Base-by-base conservation (phyloP, 2,329 filamentous ascomycete species). In the Nothomitra cinnamomea region DNA sequence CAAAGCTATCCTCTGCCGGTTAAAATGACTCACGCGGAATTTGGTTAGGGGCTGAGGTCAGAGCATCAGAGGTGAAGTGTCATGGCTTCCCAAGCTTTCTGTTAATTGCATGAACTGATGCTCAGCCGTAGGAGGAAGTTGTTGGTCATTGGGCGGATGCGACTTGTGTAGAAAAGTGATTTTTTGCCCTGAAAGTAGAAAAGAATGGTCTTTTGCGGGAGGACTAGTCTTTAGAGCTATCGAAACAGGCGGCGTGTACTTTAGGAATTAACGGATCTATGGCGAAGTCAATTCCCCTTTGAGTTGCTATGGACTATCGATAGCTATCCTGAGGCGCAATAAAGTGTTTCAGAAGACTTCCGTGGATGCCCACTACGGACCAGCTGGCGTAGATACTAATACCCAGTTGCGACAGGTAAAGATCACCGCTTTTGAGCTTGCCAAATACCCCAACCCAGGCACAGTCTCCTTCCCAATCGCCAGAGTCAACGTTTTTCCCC, bases 11-110 rank as follows among this genome's bases (percentile, higher is more conserved):
- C 41, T 21, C 6, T 45, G n/a, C 41, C 41, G n/a, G 17, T 45
- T 45, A 45, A 45, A 45, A 45, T 4, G 41, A 45, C 41, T 45
- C n/a, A n/a, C n/a, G n/a, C n/a, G n/a, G n/a, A n/a, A n/a, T n/a
- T n/a, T n/a, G n/a, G n/a, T n/a, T n/a, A 45, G 41, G n/a, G 41
- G 17, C 15, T 45, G 41, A 45, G 24, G 13, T 45, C 17, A 21
- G 41, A 45, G 17, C 17, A 45, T 5, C 8, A 45, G 41, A 45
- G 17, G 38, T 41, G 17, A 45, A 45, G 24, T 45, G n/a, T 21
- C 41, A 21, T 45, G 24, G n/a, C 17, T 21, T 22, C 17, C 24
- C 41, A 45, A 45, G 41, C 41, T 22, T 45, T 45, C 41, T 21
- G 38, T 41, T 41, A 15, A 41, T 41, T 41, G 38, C 38, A 45